Percentiles rank a stretch among this genome's conserved stretches.
These are phyloP conservation scores for Annulohypoxylon moriforme DNA, from an alignment of 495 filamentous ascomycete genomes.

Conservation along the genomic window DNA sequence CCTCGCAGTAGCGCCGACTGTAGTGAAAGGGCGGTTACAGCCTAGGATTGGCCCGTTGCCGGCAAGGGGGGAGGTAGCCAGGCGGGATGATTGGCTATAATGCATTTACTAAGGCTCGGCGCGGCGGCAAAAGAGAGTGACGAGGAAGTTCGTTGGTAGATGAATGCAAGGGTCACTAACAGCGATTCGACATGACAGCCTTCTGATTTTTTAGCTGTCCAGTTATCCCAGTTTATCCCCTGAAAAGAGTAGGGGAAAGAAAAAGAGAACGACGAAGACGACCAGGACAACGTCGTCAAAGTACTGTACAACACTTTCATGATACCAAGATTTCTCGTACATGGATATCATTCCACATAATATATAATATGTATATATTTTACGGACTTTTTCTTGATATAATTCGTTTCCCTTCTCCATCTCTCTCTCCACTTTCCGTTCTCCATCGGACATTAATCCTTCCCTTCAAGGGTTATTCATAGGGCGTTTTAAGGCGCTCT, in stretches of 20 bases:
- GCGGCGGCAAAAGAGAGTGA: conserved; percentile 47
- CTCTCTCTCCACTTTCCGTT: conserved; percentile 8
- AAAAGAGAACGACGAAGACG: neutral
- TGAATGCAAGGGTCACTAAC: conserved; percentile 41
- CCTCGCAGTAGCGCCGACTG: conserved; percentile 49
- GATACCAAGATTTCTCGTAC: neutral
- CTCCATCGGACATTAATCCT: conserved; percentile 33
- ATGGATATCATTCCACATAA: neutral
- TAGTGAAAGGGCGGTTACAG: conserved; percentile 36
- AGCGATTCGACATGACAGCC: conserved; percentile 29
- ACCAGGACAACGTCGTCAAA: neutral
- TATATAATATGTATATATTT: neutral
- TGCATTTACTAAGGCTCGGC: conserved; percentile 42
- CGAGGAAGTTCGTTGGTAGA: conserved; percentile 45
- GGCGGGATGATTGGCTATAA: conserved; percentile 43
- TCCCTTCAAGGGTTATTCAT: conserved; percentile 1
- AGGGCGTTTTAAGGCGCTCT: neutral
- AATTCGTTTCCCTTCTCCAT: conserved; percentile 8
- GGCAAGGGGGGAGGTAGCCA: conserved; percentile 37
- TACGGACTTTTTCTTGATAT: conserved; percentile 1
- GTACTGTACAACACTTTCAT: neutral
- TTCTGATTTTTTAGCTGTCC: conserved; percentile 2
- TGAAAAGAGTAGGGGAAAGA: neutral
- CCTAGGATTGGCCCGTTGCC: conserved; percentile 35
- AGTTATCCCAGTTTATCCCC: neutral